Evolutionary conservation across 2,329 filamentous ascomycete species (phyloP).

Genomic region (Boeremia lycopersici): DNA sequence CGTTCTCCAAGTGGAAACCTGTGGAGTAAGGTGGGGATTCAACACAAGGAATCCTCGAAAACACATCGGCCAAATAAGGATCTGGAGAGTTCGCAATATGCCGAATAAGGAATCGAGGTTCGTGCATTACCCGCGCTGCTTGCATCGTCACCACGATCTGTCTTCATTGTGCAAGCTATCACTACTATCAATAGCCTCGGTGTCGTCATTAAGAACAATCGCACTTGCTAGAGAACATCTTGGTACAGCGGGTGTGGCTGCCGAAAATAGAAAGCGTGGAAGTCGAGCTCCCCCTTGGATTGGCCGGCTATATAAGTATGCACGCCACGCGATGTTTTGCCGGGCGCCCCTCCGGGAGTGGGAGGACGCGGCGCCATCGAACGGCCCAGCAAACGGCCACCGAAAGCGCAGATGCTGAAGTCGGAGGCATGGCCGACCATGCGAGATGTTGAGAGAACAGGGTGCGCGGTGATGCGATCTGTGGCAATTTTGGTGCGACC

Average conservation of each 20-base stretch:
- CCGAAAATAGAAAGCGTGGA: conserved; percentile 11
- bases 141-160: neutral
- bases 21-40: conserved; percentile 15
- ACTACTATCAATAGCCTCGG: conserved; percentile 5
- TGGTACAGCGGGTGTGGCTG: conserved; percentile 3
- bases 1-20: conserved; percentile 1
- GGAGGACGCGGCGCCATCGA: conserved; percentile 13
- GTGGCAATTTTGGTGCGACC: conserved; percentile 13
- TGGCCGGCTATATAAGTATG: neutral
- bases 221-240: neutral
- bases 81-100: conserved; percentile 1
- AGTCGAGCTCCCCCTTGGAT: conserved; percentile 3
- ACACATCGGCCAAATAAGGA: conserved; percentile 6
- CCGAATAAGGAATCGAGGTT: conserved; percentile 4
- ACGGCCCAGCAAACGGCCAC: conserved; percentile 11
- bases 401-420: conserved; percentile 1
- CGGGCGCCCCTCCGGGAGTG: conserved; percentile 7
- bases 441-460: conserved; percentile 4
- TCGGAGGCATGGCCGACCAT: conserved; percentile 4
- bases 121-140: neutral
- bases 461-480: conserved; percentile 2
- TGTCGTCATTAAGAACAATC: conserved; percentile 6
- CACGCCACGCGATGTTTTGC: conserved; percentile 2
- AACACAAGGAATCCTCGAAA: conserved; percentile 4
- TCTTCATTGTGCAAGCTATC: conserved; percentile 3